These are phyloP conservation scores for Yamadazyma sp. DNA, from an alignment of 805 yeast species.

Conservation along the genomic window DNA sequence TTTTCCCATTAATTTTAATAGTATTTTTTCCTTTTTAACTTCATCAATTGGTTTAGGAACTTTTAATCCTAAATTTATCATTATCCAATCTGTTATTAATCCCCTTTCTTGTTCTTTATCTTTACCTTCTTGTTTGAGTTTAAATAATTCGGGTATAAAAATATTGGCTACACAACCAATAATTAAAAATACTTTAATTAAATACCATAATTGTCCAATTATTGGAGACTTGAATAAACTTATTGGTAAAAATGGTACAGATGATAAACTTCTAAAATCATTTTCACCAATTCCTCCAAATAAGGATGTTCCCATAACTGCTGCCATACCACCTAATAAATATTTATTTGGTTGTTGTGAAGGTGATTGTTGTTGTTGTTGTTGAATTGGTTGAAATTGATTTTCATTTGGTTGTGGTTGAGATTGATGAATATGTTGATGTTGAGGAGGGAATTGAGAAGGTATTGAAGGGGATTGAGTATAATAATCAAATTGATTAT, in stretches of 20 bases:
- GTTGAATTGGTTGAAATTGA: constrained; percentile 7
- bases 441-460: too few relatives aligned
- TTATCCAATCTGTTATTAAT: constrained; percentile 20
- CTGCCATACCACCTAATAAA: constrained; percentile 62
- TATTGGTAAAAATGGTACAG: constrained; percentile 40
- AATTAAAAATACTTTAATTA: constrained; percentile 23
- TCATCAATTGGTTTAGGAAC: constrained; percentile 21
- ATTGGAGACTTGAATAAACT: constrained; percentile 20
- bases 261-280: constrained; percentile 45
- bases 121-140: not conserved
- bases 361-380: not conserved
- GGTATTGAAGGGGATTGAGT: not conserved
- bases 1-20: constrained; percentile 13
- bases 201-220: constrained; percentile 19
- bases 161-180: constrained; percentile 17
- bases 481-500: too few relatives aligned
- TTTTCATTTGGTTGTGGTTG: constrained; percentile 2
- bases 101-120: not conserved
- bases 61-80: constrained; percentile 26
- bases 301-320: constrained; percentile 60
- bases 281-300: constrained; percentile 43
- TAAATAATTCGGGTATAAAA: constrained; percentile 14
- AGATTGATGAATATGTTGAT: constrained; percentile 18
- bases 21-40: constrained; percentile 14
- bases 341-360: constrained; percentile 37